Conservation (phyloP, 2,329 filamentous ascomycete genomes). For the Aspergillus persii region DNA sequence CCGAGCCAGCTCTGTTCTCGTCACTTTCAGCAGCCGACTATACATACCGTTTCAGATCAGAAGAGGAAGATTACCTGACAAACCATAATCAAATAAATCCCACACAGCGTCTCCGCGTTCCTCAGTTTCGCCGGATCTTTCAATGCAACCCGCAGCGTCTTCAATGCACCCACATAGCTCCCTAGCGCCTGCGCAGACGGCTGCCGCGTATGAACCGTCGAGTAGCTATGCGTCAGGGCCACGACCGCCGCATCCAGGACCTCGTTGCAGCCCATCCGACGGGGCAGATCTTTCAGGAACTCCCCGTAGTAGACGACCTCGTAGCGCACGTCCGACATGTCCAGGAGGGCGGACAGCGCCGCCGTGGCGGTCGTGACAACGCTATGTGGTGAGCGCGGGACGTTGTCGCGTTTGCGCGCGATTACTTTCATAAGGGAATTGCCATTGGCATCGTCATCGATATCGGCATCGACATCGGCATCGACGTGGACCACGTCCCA, state of each 20-base stretch:
- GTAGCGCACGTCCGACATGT: constrained; percentile 24
- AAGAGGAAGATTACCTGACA: constrained; percentile 20
- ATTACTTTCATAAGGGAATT: too few species aligned
- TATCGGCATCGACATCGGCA: too few species aligned
- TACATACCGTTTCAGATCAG: neutral
- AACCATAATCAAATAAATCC: constrained; percentile 28
- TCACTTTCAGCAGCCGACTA: neutral
- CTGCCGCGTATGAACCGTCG: constrained; percentile 16
- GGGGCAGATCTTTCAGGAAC: constrained; percentile 22
- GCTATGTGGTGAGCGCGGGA: constrained; percentile 3
- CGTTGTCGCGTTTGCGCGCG: too few species aligned
- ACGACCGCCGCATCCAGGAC: constrained; percentile 24
- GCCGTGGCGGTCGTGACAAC: constrained; percentile 4
- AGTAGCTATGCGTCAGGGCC: constrained; percentile 19
- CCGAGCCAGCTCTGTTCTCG: constrained; percentile 23
- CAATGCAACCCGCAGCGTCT: constrained; percentile 22
- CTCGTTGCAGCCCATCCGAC: constrained; percentile 20
- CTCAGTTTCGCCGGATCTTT: constrained; percentile 22
- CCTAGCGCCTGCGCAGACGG: constrained; percentile 14
- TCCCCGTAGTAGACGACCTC: constrained; percentile 24
- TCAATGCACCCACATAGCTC: constrained; percentile 22
- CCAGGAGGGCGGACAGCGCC: constrained; percentile 15
- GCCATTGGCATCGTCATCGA: too few species aligned
- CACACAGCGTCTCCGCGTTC: constrained; percentile 27
- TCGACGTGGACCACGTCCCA: neutral